Evolutionary conservation across 805 yeast species (phyloP).

Genomic region (Starmerella floris): DNA sequence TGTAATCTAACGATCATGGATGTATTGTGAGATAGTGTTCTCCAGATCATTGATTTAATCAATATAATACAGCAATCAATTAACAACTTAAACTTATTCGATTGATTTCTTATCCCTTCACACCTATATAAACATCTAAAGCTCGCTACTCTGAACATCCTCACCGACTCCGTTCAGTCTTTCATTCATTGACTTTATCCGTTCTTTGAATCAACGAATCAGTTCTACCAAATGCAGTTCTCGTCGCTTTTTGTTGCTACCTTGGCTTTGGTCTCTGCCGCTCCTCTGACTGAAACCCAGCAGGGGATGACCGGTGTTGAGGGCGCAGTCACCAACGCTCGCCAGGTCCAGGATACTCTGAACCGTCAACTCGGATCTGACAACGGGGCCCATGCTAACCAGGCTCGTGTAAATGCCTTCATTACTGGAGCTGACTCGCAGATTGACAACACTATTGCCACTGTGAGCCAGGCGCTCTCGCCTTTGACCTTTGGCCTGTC

Average conservation of each 20-base stretch:
- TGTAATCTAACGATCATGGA: no score
- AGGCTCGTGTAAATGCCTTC: constrained; percentile 18
- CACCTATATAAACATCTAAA: no score
- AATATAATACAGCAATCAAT: no score
- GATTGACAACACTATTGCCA: constrained; percentile 21
- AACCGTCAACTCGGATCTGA: constrained; percentile 14
- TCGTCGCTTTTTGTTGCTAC: constrained; percentile 16
- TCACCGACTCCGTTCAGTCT: no score
- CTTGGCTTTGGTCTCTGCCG: constrained; percentile 14
- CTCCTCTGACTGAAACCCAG: constrained; percentile 8
- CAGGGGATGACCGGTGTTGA: constrained; percentile 13
- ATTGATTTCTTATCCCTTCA: no score
- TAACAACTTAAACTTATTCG: no score
- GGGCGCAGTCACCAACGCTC: constrained; percentile 17
- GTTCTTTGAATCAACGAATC: neutral
- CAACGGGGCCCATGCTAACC: constrained; percentile 10
- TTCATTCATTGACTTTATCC: constrained; percentile 2
- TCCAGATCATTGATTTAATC: no score
- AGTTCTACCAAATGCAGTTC: constrained; percentile 11
- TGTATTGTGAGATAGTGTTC: no score
- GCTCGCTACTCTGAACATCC: no score
- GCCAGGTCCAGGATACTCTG: constrained; percentile 17
- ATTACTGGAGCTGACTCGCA: constrained; percentile 26
- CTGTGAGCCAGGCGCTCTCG: constrained; percentile 11
- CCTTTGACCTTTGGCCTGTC: constrained; percentile 16